Evolutionary conservation across 2,329 filamentous ascomycete species (phyloP), one percentile per base, ranked within the genome.

Genomic region (Stachybotrys echinatus): DNA sequence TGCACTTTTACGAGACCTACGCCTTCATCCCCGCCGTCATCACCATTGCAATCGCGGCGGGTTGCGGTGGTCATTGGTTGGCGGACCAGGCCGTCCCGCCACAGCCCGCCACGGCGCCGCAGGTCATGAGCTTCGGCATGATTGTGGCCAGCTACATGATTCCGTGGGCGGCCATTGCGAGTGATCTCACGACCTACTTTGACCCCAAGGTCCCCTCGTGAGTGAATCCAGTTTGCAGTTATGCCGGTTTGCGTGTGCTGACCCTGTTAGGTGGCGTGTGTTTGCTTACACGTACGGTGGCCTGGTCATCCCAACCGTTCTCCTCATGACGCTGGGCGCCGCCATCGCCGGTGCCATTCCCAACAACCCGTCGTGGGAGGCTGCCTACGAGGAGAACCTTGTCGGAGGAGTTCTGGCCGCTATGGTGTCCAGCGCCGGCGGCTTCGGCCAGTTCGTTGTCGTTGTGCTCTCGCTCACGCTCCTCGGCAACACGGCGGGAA

Each of bases 81-180:
- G 63, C 60, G 14, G 61, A 77, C 22, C 81, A 84, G 60, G 69
- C 70, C 1, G 52, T 59, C 17, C 66, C 73, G 1, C 55, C 62
- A 1, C 59, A 64, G 19, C 65, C 74, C 1, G 62, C 77, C 0
- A 71, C 72, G 1, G 74, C 78, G 1, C 61, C 69, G 2, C 65
- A 70, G 12, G 65, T 84, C 2, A 59, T 85, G 5, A 77, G 71
- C 23, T 86, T 81, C 54, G 81, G 74, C 45, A 81, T 80, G 66
- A 74, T 84, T 47, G 74, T 86, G 4, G 80, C 83, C 0, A 79
- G 79, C 0, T 85, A 83, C 59, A 78, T 84, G 71, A 74, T 87
- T 2, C 81, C 83, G 0, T 87, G 79, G 74, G 78, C 74, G 4
- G 75, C 74, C 2, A 68, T 84, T 21, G 73, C 79, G 1, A 81